These are phyloP conservation scores for Spathaspora passalidarum DNA, from an alignment of 805 yeast genomes.

Conservation along the genomic window DNA sequence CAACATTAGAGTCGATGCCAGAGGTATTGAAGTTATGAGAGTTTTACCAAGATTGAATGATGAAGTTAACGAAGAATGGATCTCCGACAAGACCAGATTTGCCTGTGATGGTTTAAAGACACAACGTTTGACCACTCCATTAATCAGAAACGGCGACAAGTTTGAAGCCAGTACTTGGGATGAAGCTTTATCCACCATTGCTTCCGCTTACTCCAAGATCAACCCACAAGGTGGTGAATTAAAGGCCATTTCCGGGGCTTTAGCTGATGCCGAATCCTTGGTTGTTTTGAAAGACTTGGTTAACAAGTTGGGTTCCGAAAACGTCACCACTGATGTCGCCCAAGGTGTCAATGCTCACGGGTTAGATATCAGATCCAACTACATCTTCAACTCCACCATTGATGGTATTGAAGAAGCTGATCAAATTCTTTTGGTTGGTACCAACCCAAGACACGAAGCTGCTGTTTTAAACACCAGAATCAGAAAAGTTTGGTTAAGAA, in stretches of 20 bases:
- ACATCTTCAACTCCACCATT: constrained; percentile 74
- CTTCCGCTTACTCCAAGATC: constrained; percentile 54
- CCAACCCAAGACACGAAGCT: constrained; percentile 89
- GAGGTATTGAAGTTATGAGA: constrained; percentile 86
- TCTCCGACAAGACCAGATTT: constrained; percentile 81
- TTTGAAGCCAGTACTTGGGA: constrained; percentile 84
- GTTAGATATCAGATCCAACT: constrained; percentile 73
- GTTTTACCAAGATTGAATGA: constrained; percentile 83
- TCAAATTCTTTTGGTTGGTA: constrained; percentile 73
- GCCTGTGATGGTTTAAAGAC: constrained; percentile 84
- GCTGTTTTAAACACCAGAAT: constrained; percentile 83
- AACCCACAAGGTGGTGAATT: constrained; percentile 66
- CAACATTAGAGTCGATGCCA: constrained; percentile 77
- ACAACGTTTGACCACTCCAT: constrained; percentile 80
- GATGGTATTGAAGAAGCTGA: constrained; percentile 83
- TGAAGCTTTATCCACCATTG: constrained; percentile 71
- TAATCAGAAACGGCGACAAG: constrained; percentile 64
- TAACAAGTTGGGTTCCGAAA: constrained; percentile 77
- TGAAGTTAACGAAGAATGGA: constrained; percentile 89
- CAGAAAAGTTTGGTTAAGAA: constrained; percentile 75
- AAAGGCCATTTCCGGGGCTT: constrained; percentile 79
- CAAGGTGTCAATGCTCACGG: constrained; percentile 60
- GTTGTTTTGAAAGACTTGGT: constrained; percentile 78
- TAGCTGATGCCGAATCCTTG: constrained; percentile 78
- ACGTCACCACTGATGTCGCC: constrained; percentile 68